Percentiles rank a stretch among this genome's conserved stretches.
Conservation (phyloP, 2,329 filamentous ascomycete species). For the Dothiorella sarmentorum region DNA sequence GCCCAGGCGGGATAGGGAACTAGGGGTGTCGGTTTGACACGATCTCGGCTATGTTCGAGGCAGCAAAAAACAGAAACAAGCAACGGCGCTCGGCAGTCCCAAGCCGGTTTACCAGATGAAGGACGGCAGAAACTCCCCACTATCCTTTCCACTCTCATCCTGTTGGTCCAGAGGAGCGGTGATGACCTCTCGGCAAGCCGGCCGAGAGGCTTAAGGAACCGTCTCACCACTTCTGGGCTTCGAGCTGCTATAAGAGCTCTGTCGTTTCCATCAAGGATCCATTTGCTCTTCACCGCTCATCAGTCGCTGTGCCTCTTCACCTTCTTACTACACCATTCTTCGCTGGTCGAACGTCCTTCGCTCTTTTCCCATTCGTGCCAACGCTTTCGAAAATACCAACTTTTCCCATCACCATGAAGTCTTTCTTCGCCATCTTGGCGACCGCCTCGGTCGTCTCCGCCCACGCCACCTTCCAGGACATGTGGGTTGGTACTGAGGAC, state of each 20-base stretch:
- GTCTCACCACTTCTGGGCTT: background rate
- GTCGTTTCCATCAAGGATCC: background rate
- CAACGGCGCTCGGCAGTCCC: background rate
- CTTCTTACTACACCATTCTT: conserved; percentile 1
- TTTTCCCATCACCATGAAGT: conserved; percentile 8
- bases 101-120: conserved; percentile 8
- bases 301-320: conserved; percentile 2
- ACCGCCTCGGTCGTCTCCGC: conserved; percentile 34
- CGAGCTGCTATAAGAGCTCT: background rate
- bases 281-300: conserved; percentile 9
- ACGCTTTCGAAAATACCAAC: background rate
- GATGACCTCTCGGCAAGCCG: conserved; percentile 3
- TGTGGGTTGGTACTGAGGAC: conserved; percentile 36
- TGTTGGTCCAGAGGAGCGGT: background rate
- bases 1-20: background rate
- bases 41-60: conserved; percentile 1
- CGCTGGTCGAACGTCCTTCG: conserved; percentile 7
- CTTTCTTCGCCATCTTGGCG: conserved; percentile 29
- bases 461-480: conserved; percentile 38
- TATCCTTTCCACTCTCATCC: background rate
- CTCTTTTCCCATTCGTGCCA: conserved; percentile 1
- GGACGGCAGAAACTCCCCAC: conserved; percentile 5
- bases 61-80: conserved; percentile 11
- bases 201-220: background rate
- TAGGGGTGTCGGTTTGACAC: background rate